Percentiles rank a stretch among this genome's conserved stretches.
phyloP scores from a whole-genome alignment of 192 early-diverging fungal genomes.

The Gamsiella multidivaricata region DNA sequence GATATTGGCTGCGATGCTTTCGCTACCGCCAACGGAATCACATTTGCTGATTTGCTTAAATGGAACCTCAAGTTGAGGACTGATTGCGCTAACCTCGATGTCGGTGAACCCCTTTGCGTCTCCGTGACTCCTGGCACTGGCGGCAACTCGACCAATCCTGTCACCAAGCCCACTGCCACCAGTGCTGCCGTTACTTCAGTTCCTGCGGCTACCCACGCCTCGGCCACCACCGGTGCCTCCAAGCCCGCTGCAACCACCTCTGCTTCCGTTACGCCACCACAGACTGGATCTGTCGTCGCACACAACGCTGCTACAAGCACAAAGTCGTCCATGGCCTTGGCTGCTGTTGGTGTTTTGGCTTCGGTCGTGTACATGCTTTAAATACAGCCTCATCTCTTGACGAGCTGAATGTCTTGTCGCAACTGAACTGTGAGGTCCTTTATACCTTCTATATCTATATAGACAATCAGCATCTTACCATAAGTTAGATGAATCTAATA shows the following conservation, averaged over 20 bases:
- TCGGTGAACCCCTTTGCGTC: constrained; percentile 26
- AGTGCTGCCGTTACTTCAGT: neutral
- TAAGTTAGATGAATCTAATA: no score
- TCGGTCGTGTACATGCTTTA: constrained; percentile 25
- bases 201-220: neutral
- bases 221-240: neutral
- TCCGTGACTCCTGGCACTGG: constrained; percentile 14
- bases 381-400: neutral
- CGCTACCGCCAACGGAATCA: constrained; percentile 26
- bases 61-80: constrained; percentile 40
- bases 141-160: neutral
- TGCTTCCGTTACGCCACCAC: neutral
- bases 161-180: neutral
- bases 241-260: neutral
- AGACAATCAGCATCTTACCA: no score
- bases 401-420: neutral
- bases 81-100: constrained; percentile 22
- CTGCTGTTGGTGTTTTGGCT: constrained; percentile 12
- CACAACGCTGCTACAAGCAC: neutral
- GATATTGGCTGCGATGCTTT: constrained; percentile 15
- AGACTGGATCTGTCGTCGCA: neutral
- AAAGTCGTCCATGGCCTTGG: constrained; percentile 13
- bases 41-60: constrained; percentile 17
- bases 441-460: no score
- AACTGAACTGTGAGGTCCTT: neutral